Base-by-base conservation (phyloP, 2,329 filamentous ascomycete species). In the Sclerotiophoma versabilis region DNA sequence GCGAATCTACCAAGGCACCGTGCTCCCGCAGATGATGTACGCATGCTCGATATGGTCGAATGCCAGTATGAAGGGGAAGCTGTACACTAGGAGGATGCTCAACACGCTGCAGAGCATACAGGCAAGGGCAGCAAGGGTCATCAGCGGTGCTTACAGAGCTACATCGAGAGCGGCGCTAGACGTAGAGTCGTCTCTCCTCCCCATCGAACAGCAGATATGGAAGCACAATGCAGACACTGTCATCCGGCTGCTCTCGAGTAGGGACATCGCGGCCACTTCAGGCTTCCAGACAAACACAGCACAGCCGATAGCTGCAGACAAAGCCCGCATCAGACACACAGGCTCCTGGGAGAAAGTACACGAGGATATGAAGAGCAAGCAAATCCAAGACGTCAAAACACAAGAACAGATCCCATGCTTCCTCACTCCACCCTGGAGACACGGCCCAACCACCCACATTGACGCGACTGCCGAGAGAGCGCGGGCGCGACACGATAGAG, bases 21-120 rank as follows among this genome's bases (percentile, higher is more conserved):
- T 66, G 15, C 55, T 73, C 20, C 68, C 61, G 5, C 60, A 73
- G 54, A 60, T 75, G 25, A 61, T 74, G 25, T 75, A 67, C 42
- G 58, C 62, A 5, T 66, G 63, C 49, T 67, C 61, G 17, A 61
- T 64, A 34, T 74, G 53, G 69, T 54, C 20, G 38, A 63, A 59
- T 37, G 38, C 42, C 15, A 65, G 44, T 25, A 49, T 45, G 17
- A 62, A 46, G 53, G 60, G 38, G 50, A 34, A 53, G 38, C 41
- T 48, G 10, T 60, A 63, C 30, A 63, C 52, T 17, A 47, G 58
- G 43, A 57, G 60, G 37, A 59, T 42, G 27, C 54, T 62, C 23
- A 48, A 59, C 15, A 53, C 36, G 17, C 43, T 59, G 33, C 44
- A 58, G 46, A 49, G 53, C 37, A 63, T 67, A 37, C 57, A 69